phyloP scores from a whole-genome alignment of 441 rosid genomes.

The Syzygium malaccense region DNA sequence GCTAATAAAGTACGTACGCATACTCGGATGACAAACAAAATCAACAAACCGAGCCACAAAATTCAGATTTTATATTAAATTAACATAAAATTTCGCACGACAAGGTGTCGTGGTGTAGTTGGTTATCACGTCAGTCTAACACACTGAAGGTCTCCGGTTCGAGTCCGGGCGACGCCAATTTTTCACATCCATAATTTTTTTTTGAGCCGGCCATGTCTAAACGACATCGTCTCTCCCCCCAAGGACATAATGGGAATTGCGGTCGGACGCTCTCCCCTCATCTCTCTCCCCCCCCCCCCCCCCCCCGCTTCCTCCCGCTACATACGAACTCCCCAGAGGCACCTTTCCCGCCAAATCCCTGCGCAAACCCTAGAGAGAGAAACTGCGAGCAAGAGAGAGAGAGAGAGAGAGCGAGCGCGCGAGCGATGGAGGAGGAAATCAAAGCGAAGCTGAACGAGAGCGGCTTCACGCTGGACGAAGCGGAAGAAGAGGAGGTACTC shows the following conservation, averaged over 20 bases:
- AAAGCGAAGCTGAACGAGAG: constrained; percentile 53
- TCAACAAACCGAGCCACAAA: background rate
- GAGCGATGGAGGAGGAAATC: constrained; percentile 64
- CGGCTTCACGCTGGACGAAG: constrained; percentile 41
- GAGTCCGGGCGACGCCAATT: constrained; percentile 75
- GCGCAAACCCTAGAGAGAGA: constrained; percentile 9
- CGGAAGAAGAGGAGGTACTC: constrained; percentile 59
- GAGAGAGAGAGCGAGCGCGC: constrained; percentile 3
- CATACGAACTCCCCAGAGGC: background rate
- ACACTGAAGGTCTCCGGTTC: constrained; percentile 97
- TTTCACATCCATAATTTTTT: rapidly evolving
- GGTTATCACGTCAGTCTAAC: constrained; percentile 99
- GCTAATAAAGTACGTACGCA: background rate
- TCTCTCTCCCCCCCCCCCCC: background rate
- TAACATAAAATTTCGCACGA: rapidly evolving
- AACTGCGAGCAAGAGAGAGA: constrained; percentile 19
- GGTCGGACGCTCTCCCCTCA: background rate
- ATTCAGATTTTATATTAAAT: rapidly evolving
- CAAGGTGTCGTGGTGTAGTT: constrained; percentile 86
- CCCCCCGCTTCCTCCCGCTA: background rate
- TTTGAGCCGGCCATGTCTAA: background rate
- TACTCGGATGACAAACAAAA: no score
- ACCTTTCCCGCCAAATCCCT: constrained; percentile 14
- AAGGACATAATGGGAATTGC: background rate
- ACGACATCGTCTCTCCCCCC: background rate